Conservation (phyloP, 495 filamentous ascomycete genomes). For the Daldinia childiae region DNA sequence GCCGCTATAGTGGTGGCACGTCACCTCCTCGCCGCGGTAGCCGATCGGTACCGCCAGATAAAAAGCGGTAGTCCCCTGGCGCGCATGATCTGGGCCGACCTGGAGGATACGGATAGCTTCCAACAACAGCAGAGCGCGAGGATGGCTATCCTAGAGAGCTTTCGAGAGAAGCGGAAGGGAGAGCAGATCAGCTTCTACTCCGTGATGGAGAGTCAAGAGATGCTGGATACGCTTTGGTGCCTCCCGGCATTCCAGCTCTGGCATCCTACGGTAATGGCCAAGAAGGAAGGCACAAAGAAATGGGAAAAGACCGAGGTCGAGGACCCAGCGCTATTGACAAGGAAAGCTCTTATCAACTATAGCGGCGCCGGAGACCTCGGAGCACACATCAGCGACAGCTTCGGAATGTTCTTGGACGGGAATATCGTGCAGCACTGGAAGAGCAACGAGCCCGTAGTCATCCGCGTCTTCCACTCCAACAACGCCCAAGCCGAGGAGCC, state of each 20-base stretch:
- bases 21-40: neutral
- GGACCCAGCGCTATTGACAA: neutral
- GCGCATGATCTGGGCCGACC: neutral
- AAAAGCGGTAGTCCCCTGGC: neutral
- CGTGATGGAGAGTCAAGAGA: neutral
- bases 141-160: neutral
- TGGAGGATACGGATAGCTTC: neutral
- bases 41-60: neutral
- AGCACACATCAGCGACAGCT: neutral
- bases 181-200: neutral
- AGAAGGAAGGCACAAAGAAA: neutral
- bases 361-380: neutral
- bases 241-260: neutral
- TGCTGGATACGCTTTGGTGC: neutral
- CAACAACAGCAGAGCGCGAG: neutral
- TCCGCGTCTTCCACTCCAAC: neutral
- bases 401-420: neutral
- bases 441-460: neutral
- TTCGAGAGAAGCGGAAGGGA: neutral
- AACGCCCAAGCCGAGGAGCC: neutral
- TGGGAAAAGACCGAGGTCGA: neutral
- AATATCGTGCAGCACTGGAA: neutral
- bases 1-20: neutral
- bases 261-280: neutral
- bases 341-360: neutral